A percentile compares a stretch with the other conserved stretches of the same genome.
phyloP scores from a whole-genome alignment of 306 rosid genomes.

The Dryas octopetala region DNA sequence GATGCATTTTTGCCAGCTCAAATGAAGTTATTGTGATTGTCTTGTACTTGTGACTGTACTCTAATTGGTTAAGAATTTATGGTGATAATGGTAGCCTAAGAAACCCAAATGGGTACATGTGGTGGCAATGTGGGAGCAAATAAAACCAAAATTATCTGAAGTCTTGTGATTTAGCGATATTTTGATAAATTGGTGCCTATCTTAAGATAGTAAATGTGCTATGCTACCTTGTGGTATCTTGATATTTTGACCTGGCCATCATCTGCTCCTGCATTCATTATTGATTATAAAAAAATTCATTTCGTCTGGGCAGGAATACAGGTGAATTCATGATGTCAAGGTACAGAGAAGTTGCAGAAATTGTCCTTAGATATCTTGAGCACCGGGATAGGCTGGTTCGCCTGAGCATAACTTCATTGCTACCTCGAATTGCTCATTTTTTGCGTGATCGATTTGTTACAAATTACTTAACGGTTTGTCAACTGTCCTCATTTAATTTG shows the following conservation, averaged over 20 bases:
- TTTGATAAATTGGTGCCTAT: background rate
- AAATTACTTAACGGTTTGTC: slow-evolving; percentile 75
- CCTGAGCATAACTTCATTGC: slow-evolving; percentile 89
- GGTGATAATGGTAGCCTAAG: background rate
- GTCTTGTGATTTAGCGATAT: background rate
- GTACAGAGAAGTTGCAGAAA: slow-evolving; percentile 97
- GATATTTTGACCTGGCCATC: background rate
- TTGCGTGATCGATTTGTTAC: slow-evolving; percentile 97
- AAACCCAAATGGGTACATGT: background rate
- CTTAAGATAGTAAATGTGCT: background rate
- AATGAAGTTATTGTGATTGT: background rate
- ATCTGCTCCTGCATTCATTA: background rate
- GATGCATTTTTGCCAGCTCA: background rate
- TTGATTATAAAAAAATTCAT: background rate
- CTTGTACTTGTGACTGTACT: background rate
- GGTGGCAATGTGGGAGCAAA: background rate
- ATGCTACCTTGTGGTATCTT: background rate
- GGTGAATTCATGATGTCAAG: slow-evolving; percentile 99
- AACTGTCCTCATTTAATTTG: slow-evolving; percentile 24
- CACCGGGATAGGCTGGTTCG: slow-evolving; percentile 97
- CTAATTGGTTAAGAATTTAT: background rate
- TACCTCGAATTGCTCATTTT: slow-evolving; percentile 97
- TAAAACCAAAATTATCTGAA: background rate
- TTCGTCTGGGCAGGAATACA: slow-evolving; percentile 70
- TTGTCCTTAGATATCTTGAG: slow-evolving; percentile 90